phyloP scores from a whole-genome alignment of 257 asterid genomes.

The Plantago major region DNA sequence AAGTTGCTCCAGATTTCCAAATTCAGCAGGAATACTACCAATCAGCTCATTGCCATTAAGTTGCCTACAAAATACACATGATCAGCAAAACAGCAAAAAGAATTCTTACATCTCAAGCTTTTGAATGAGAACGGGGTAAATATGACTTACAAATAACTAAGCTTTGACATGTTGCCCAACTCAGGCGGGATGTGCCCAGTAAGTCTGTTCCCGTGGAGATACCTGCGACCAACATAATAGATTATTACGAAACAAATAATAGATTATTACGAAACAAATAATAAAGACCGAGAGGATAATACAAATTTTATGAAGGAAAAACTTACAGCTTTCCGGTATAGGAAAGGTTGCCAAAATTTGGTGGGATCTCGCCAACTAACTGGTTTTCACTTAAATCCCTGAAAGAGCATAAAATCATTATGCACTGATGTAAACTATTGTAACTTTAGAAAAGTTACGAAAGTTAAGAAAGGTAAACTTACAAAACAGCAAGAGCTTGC shows the following conservation, averaged over 20 bases:
- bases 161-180: slow-evolving; percentile 91
- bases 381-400: slow-evolving; percentile 97
- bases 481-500: slow-evolving; percentile 99
- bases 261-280: not conserved
- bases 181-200: slow-evolving; percentile 82
- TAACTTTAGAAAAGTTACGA: not conserved
- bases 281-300: not conserved
- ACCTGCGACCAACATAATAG: slow-evolving; percentile 34
- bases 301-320: not conserved
- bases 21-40: slow-evolving; percentile 85
- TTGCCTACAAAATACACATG: slow-evolving; percentile 53
- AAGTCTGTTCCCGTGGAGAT: slow-evolving; percentile 96
- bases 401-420: slow-evolving; percentile 12
- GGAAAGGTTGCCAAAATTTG: slow-evolving; percentile 82
- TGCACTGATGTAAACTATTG: not conserved
- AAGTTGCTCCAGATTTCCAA: slow-evolving; percentile 81
- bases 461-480: slow-evolving; percentile 28
- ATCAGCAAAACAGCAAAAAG: slow-evolving; percentile 11
- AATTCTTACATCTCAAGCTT: not conserved
- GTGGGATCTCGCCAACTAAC: slow-evolving; percentile 81
- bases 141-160: slow-evolving; percentile 73
- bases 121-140: not conserved
- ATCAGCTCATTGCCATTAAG: slow-evolving; percentile 68
- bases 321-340: slow-evolving; percentile 97
- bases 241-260: not conserved